These are phyloP conservation scores for Dendrothele bispora DNA, from an alignment of 768 basidiomycete genomes.

Conservation along the genomic window DNA sequence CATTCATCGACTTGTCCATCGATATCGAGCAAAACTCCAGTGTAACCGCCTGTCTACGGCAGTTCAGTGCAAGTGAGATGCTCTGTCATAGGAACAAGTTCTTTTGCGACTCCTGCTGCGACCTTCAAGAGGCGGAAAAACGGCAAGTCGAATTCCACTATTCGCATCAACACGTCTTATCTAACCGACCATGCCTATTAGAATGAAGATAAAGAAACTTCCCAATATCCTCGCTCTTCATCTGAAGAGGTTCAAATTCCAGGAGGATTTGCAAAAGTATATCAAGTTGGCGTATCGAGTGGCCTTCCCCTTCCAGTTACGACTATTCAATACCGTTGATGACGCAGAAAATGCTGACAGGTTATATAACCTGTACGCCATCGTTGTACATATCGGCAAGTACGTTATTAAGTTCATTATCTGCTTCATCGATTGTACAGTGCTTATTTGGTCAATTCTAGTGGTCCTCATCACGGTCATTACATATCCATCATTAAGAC, in stretches of 20 bases:
- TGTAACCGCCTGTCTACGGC: slow-evolving; percentile 91
- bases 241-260: slow-evolving; percentile 98
- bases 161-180: slow-evolving; percentile 6
- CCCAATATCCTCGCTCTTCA: slow-evolving; percentile 96
- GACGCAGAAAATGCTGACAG: slow-evolving; percentile 90
- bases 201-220: slow-evolving; percentile 98
- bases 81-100: slow-evolving; percentile 98
- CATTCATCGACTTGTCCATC: slow-evolving; percentile 97
- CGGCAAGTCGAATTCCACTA: too few relatives aligned
- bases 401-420: slow-evolving; percentile 47
- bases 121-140: slow-evolving; percentile 97
- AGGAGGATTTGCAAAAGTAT: slow-evolving; percentile 86
- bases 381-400: slow-evolving; percentile 99
- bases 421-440: slow-evolving; percentile 10
- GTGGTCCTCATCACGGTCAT: slow-evolving; percentile 98
- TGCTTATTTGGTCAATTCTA: slow-evolving; percentile 30
- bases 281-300: slow-evolving; percentile 97
- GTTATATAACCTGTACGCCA: slow-evolving; percentile 91
- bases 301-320: slow-evolving; percentile 91
- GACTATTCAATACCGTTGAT: slow-evolving; percentile 96
- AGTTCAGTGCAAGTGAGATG: slow-evolving; percentile 98
- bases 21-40: slow-evolving; percentile 99
- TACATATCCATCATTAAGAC: slow-evolving; percentile 95
- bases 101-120: slow-evolving; percentile 96
- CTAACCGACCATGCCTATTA: slow-evolving; percentile 27